Conservation (phyloP, 1,284 basidiomycete species). For the Cryptococcus hybrid region DNA sequence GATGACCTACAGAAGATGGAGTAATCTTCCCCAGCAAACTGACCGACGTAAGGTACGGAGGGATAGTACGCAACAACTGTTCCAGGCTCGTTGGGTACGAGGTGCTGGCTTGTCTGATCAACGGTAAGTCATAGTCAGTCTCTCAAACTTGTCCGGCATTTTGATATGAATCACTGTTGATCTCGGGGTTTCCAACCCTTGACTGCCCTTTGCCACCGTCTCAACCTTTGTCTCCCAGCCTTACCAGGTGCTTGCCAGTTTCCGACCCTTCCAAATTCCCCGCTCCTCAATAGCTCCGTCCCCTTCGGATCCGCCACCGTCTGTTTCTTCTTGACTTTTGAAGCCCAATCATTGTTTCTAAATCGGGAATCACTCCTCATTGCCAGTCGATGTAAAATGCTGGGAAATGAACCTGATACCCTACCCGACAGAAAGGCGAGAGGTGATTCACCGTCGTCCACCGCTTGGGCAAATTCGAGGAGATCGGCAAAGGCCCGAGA, state of each 20-base stretch:
- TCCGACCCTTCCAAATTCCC: conserved; percentile 72
- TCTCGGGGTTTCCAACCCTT: conserved; percentile 11
- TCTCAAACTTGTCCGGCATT: neutral
- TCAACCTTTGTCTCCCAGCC: conserved; percentile 6
- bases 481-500: neutral
- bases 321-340: conserved; percentile 36
- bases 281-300: conserved; percentile 66
- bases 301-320: conserved; percentile 70
- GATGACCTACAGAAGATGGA: conserved; percentile 31
- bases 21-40: conserved; percentile 64
- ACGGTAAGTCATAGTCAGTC: neutral
- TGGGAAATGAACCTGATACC: neutral
- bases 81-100: conserved; percentile 82
- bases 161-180: conserved; percentile 1
- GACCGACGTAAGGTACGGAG: conserved; percentile 85
- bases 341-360: conserved; percentile 10
- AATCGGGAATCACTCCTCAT: neutral
- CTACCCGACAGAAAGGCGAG: neutral
- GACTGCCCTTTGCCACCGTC: conserved; percentile 13
- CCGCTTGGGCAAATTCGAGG: neutral
- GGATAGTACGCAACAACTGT: conserved; percentile 80
- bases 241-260: conserved; percentile 15
- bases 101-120: conserved; percentile 13
- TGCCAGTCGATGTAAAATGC: neutral
- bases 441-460: neutral